Percentiles rank a stretch among this genome's conserved stretches.
phyloP scores from a whole-genome alignment of 108 stramenopile species.

The Conticribra guillardii region DNA sequence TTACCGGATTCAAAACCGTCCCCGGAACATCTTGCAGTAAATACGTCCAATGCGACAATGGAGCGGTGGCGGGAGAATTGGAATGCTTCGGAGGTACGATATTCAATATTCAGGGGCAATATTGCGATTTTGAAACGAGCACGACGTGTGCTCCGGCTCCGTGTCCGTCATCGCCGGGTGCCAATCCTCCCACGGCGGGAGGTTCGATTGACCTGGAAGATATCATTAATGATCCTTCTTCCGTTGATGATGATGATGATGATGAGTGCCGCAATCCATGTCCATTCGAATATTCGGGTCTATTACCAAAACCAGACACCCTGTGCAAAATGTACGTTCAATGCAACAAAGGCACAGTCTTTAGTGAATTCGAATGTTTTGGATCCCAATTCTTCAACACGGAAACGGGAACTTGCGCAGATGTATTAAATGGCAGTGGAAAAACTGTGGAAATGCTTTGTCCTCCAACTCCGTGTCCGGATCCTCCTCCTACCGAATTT shows the following conservation, averaged over 20 bases:
- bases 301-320: background rate
- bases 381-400: background rate
- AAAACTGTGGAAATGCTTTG: background rate
- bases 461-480: background rate
- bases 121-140: background rate
- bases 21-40: constrained; percentile 1
- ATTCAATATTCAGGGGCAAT: background rate
- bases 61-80: background rate
- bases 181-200: background rate
- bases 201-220: background rate
- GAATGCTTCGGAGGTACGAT: background rate
- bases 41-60: background rate
- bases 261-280: constrained; percentile 13
- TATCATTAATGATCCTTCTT: too few relatives aligned
- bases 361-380: constrained; percentile 7
- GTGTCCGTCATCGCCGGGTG: background rate
- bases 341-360: constrained; percentile 10
- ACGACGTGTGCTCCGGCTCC: background rate
- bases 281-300: background rate
- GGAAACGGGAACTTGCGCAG: background rate
- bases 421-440: background rate
- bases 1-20: constrained; percentile 1
- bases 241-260: background rate
- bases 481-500: too few relatives aligned
- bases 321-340: constrained; percentile 11